A percentile compares a stretch with the other conserved stretches of the same genome.
phyloP scores from a whole-genome alignment of 1,284 basidiomycete genomes.

The Melanopsichium pennsylvanicum region DNA sequence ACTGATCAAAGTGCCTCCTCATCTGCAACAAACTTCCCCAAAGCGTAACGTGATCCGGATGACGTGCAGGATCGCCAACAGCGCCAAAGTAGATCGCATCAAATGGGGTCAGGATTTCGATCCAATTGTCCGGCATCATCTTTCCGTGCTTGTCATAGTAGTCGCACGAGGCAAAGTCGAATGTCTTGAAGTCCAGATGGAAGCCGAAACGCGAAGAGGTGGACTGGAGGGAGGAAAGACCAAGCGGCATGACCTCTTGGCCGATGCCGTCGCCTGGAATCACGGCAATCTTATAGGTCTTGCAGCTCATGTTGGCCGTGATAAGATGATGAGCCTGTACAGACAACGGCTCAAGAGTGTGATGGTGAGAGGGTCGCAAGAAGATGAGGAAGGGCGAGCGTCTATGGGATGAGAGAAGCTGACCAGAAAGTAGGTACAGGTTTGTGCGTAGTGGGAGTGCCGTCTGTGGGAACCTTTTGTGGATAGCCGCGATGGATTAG shows the following conservation, averaged over 20 bases:
- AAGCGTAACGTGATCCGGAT: conserved; percentile 35
- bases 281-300: conserved; percentile 69
- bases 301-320: conserved; percentile 7
- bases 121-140: conserved; percentile 67
- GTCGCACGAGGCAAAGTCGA: conserved; percentile 67
- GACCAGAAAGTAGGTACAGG: too few relatives aligned
- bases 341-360: too few relatives aligned
- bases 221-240: conserved; percentile 19
- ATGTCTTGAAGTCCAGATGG: conserved; percentile 65
- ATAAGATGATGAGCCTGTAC: background rate
- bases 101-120: conserved; percentile 62
- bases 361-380: background rate
- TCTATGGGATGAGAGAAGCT: too few relatives aligned
- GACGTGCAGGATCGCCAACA: conserved; percentile 66
- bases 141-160: conserved; percentile 65
- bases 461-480: too few relatives aligned
- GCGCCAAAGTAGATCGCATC: conserved; percentile 68
- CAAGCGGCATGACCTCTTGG: conserved; percentile 65
- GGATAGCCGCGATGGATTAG: too few relatives aligned
- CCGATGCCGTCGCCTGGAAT: conserved; percentile 73
- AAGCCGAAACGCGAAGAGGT: conserved; percentile 66
- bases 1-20: conserved; percentile 71
- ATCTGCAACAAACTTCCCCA: conserved; percentile 64
- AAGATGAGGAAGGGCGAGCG: too few relatives aligned
- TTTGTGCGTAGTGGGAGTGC: too few relatives aligned